Base-by-base conservation (phyloP, 805 yeast species). In the Sungouiozyma ichnusensis region DNA sequence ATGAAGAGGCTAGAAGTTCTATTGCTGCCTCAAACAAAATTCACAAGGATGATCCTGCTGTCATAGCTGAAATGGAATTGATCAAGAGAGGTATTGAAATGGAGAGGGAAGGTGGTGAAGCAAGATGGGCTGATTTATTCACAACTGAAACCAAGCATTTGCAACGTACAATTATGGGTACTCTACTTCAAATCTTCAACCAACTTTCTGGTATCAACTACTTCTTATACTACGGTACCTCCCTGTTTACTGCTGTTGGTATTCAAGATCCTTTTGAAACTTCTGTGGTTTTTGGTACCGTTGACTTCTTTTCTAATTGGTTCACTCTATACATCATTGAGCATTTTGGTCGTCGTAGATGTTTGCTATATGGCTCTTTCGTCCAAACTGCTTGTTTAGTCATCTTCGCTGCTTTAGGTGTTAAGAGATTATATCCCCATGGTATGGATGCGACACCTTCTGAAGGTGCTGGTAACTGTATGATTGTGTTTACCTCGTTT, bases 401-500 rank as follows among this genome's bases (percentile, higher is more conserved):
- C 37, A 55, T 71, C 45, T 79, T 73, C 56, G 73, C 85, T 7
- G 66, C 79, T 20, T 67, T 79, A 41, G 85, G 85, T 61, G 76
- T 76, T 32, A 72, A 73, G 35, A 60, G 48, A 36, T 48, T 64
- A 36, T 62, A 65, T 41, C 63, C 68, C 44, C 20, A 43, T 34
- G 44, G 45, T 32, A 40, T 46, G 17, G 63, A 60, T 46, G 66
- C 66, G 53, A 70, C 67, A 24, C 67, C 77, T 41, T 61, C 71
- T 36, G 68, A 66, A 48, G 68, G 77, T 44, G 73, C 79, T 39
- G 85, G 85, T 64, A 62, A 76, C 61, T 81, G 76, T 40, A 76
- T 79, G 85, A 78, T 79, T 58, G 75, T 77, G 65, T 69, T 79
- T 50, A 70, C 85, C 20, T 77, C 82, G 68, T 65, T 79, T 53